Conservation (phyloP, 768 basidiomycete species). For the Boletus rubroflammeus region DNA sequence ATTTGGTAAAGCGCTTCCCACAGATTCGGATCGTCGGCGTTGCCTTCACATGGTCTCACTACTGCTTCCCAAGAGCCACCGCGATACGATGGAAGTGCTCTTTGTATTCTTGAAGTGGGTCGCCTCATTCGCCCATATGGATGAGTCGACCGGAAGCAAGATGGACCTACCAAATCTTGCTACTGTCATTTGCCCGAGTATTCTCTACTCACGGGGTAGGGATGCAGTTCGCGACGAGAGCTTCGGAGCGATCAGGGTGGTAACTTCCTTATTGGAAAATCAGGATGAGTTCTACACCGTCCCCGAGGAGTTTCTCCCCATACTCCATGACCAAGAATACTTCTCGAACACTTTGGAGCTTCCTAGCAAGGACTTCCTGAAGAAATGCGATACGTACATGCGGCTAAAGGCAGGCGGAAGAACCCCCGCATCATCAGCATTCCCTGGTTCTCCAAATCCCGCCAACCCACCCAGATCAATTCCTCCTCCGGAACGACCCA, state of each 20-base stretch:
- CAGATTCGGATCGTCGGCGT: conserved; percentile 74
- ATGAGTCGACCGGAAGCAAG: conserved; percentile 95
- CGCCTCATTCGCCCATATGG: conserved; percentile 96
- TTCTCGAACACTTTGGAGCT: conserved; percentile 86
- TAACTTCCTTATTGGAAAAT: conserved; percentile 82
- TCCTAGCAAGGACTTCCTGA: conserved; percentile 92
- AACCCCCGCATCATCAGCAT: conserved; percentile 32
- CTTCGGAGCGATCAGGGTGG: conserved; percentile 80
- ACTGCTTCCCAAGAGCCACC: conserved; percentile 86
- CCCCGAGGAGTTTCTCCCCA: conserved; percentile 81
- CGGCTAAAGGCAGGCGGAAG: conserved; percentile 61
- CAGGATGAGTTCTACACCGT: conserved; percentile 97
- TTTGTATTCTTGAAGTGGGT: conserved; percentile 99
- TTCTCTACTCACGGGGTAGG: conserved; percentile 83
- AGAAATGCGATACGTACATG: conserved; percentile 92
- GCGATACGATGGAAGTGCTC: conserved; percentile 96
- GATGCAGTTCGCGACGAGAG: conserved; percentile 92
- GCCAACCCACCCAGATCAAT: conserved; percentile 25
- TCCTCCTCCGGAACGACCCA: conserved; percentile 46
- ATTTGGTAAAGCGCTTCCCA: conserved; percentile 54
- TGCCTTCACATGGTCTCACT: conserved; percentile 83
- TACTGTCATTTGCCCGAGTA: conserved; percentile 97
- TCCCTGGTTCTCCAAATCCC: conserved; percentile 26
- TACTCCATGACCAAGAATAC: conserved; percentile 89
- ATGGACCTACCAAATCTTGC: conserved; percentile 97